Conservation (phyloP, 208 protist genomes). For the Trypanosoma melophagium region DNA sequence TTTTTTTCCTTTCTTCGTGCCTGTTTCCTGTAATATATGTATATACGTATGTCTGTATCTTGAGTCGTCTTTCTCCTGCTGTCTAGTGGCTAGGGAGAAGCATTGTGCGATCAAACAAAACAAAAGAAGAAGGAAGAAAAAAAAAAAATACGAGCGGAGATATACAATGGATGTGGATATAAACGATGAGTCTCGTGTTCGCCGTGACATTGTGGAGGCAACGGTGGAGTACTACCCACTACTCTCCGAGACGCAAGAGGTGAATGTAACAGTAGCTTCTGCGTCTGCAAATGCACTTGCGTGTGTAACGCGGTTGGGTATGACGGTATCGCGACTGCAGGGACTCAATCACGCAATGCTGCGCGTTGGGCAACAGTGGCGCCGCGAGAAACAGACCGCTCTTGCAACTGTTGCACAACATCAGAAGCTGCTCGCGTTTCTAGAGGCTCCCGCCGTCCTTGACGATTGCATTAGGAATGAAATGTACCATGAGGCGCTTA, state of each 20-base stretch:
- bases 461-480: constrained; percentile 65
- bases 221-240: constrained; percentile 70
- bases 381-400: constrained; percentile 53
- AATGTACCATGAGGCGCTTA: constrained; percentile 81
- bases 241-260: constrained; percentile 50
- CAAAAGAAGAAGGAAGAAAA: neutral
- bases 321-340: constrained; percentile 55
- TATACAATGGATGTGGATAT: constrained; percentile 16
- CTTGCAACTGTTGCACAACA: constrained; percentile 50
- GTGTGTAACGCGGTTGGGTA: constrained; percentile 41
- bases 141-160: neutral
- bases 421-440: constrained; percentile 63
- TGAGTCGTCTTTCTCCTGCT: neutral
- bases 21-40: neutral
- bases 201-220: constrained; percentile 57
- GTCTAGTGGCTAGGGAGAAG: neutral
- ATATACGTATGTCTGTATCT: constrained; percentile 16
- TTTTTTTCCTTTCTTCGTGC: constrained; percentile 10
- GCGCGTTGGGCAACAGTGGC: constrained; percentile 55
- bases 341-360: constrained; percentile 42
- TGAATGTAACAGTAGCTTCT: constrained; percentile 42
- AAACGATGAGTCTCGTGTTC: constrained; percentile 51
- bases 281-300: constrained; percentile 37
- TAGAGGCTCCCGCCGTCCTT: constrained; percentile 67
- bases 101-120: neutral